Conservation (phyloP, 768 basidiomycete genomes). For the Phaeotremella fagi region DNA sequence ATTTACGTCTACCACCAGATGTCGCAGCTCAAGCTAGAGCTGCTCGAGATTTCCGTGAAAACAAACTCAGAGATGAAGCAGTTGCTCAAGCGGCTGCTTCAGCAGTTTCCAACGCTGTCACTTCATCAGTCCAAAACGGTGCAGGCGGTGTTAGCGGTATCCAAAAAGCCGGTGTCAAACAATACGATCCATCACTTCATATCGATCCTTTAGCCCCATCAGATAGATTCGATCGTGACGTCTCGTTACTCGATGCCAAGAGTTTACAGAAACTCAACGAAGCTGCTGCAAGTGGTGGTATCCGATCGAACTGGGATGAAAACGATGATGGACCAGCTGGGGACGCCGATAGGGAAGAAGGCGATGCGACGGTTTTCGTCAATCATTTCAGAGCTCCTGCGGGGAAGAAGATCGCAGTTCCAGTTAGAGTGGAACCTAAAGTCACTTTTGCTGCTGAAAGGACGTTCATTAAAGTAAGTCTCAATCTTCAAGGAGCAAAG, state of each 20-base stretch:
- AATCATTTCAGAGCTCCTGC: slow-evolving; percentile 70
- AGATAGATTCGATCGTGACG: slow-evolving; percentile 73
- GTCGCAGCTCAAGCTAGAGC: slow-evolving; percentile 63
- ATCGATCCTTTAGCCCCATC: slow-evolving; percentile 85
- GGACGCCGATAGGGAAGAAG: slow-evolving; percentile 52
- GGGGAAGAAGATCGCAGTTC: slow-evolving; percentile 86
- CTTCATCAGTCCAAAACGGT: slow-evolving; percentile 6
- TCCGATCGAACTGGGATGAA: slow-evolving; percentile 20
- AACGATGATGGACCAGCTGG: slow-evolving; percentile 32
- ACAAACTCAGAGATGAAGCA: slow-evolving; percentile 60
- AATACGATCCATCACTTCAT: slow-evolving; percentile 36
- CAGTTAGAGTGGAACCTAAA: slow-evolving; percentile 96
- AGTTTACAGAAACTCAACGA: slow-evolving; percentile 52
- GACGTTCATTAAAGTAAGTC: slow-evolving; percentile 75
- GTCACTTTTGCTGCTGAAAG: slow-evolving; percentile 88
- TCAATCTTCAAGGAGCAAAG: background rate
- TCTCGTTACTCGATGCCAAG: slow-evolving; percentile 58
- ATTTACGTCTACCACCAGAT: slow-evolving; percentile 65
- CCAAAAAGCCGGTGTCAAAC: slow-evolving; percentile 2
- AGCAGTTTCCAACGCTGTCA: slow-evolving; percentile 6
- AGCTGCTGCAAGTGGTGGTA: slow-evolving; percentile 36
- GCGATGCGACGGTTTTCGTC: slow-evolving; percentile 49
- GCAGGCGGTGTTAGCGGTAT: slow-evolving; percentile 4
- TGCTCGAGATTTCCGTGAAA: slow-evolving; percentile 80
- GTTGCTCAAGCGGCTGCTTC: slow-evolving; percentile 12